A percentile compares a stretch with the other conserved stretches of the same genome.
These are phyloP conservation scores for Pilaira anomala DNA, from an alignment of 192 early-diverging fungal genomes.

Conservation along the genomic window DNA sequence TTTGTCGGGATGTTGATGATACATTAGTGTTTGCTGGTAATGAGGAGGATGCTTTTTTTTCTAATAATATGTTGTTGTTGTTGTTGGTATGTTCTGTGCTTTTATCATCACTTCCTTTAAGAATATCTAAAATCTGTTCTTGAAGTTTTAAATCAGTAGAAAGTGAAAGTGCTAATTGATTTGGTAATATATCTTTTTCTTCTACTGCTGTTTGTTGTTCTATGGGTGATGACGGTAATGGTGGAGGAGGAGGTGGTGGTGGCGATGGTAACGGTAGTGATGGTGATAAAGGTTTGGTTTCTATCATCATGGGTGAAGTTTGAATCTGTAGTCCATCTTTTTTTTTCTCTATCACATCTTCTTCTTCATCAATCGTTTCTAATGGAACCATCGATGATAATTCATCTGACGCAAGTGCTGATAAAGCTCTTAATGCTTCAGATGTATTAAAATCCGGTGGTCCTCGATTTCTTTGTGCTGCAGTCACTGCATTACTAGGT, in stretches of 20 bases:
- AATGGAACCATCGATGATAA: not conserved
- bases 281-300: constrained; percentile 9
- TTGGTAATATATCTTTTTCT: not conserved
- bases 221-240: too few species aligned
- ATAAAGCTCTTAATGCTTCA: constrained; percentile 18
- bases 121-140: constrained; percentile 17
- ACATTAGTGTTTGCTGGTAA: not conserved
- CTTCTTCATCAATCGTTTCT: not conserved
- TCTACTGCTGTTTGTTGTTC: constrained; percentile 1
- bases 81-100: not conserved
- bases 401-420: constrained; percentile 15
- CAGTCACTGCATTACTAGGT: constrained; percentile 17
- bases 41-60: constrained; percentile 9
- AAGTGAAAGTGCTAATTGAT: not conserved
- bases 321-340: too few species aligned
- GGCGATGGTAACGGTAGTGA: constrained; percentile 29
- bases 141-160: constrained; percentile 15
- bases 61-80: not conserved
- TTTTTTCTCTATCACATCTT: too few species aligned
- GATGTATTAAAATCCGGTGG: constrained; percentile 1
- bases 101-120: constrained; percentile 6
- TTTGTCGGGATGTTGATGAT: constrained; percentile 11
- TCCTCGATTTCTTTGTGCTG: constrained; percentile 10
- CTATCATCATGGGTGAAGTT: too few species aligned
- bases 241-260: constrained; percentile 6